Evolutionary conservation across 2,329 filamentous ascomycete species (phyloP).

Genomic region (Pseudonectria buxi): DNA sequence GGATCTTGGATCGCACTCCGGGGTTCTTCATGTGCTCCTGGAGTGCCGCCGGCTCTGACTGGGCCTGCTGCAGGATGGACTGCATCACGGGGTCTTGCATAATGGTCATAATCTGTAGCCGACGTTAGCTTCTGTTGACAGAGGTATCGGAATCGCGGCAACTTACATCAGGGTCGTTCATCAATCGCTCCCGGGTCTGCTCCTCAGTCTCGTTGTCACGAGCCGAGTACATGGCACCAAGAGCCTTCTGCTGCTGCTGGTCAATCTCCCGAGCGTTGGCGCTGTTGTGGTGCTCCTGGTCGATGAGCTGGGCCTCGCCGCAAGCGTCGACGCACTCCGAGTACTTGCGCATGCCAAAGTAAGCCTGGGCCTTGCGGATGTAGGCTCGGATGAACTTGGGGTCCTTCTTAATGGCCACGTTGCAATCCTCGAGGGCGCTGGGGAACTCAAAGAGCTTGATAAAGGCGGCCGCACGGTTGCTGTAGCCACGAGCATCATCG

Average conservation of each 20-base stretch:
- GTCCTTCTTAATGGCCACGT: slow-evolving; percentile 84
- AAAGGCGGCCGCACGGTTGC: slow-evolving; percentile 93
- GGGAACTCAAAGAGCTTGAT: slow-evolving; percentile 97
- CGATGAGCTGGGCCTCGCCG: slow-evolving; percentile 70
- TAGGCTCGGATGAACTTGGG: slow-evolving; percentile 91
- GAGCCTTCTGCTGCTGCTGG: slow-evolving; percentile 86
- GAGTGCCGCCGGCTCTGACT: slow-evolving; percentile 83
- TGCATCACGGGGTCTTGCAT: slow-evolving; percentile 98
- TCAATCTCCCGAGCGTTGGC: slow-evolving; percentile 90
- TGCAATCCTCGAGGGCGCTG: slow-evolving; percentile 85
- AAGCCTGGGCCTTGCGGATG: slow-evolving; percentile 90
- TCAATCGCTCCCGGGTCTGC: slow-evolving; percentile 85
- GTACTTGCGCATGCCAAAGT: slow-evolving; percentile 97
- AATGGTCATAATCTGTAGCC: slow-evolving; percentile 67
- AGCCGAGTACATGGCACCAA: slow-evolving; percentile 81
- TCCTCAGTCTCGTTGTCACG: slow-evolving; percentile 94
- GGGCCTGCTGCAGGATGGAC: slow-evolving; percentile 91
- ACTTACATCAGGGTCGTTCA: slow-evolving; percentile 82
- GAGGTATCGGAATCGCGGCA: neutral
- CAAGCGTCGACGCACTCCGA: slow-evolving; percentile 89
- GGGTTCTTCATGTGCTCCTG: slow-evolving; percentile 98
- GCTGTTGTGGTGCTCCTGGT: slow-evolving; percentile 59
- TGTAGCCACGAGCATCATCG: slow-evolving; percentile 88
- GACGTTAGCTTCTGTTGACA: slow-evolving; percentile 18
- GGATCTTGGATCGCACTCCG: slow-evolving; percentile 76